Percentiles rank a stretch among this genome's conserved stretches.
Evolutionary conservation across 208 protist species (phyloP).

Genomic region (Entamoeba invadens): DNA sequence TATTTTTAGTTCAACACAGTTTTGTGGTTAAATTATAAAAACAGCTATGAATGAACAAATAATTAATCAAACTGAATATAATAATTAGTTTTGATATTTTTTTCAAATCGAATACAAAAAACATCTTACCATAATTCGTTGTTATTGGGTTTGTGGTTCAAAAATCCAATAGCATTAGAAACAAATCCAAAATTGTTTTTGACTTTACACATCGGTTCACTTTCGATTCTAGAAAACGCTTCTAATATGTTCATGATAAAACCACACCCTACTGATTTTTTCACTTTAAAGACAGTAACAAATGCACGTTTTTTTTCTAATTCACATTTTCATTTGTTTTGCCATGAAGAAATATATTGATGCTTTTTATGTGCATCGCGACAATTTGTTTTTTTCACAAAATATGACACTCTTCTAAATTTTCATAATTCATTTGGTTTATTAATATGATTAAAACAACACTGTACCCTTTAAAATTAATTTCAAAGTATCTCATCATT

Average conservation of each 20-base stretch:
- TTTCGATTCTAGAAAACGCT: background rate
- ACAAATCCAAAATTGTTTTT: background rate
- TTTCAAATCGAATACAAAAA: background rate
- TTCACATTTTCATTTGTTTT: background rate
- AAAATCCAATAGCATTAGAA: background rate
- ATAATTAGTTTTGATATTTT: too few relatives aligned
- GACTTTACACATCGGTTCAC: background rate
- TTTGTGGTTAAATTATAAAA: too few relatives aligned
- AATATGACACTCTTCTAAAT: background rate
- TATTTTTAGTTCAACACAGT: too few relatives aligned
- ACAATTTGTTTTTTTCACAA: background rate
- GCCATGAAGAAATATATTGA: background rate
- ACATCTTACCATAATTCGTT: background rate
- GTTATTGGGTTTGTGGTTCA: background rate
- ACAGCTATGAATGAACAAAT: too few relatives aligned
- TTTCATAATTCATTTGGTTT: background rate
- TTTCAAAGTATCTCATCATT: background rate
- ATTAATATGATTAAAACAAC: background rate
- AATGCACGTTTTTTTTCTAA: background rate
- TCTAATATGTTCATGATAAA: background rate
- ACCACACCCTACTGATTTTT: background rate
- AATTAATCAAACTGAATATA: too few relatives aligned
- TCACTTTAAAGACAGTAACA: background rate
- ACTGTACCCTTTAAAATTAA: background rate
- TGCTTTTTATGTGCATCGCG: background rate